Percentiles rank a stretch among this genome's conserved stretches.
Conservation (phyloP, 345 rosid genomes). For the Pseudoturritis turrita region DNA sequence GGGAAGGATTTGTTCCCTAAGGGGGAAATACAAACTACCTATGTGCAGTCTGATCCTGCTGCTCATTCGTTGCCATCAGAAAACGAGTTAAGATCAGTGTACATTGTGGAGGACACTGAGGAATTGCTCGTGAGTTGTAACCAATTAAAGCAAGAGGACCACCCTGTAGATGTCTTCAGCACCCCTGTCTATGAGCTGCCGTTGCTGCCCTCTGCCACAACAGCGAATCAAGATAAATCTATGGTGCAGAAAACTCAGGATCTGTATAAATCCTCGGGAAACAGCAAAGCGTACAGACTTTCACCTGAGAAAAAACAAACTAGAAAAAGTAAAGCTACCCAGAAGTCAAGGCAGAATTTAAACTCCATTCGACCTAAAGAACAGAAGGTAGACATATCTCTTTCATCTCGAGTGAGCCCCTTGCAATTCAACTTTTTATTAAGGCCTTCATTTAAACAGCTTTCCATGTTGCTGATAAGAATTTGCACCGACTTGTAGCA, state of each 20-base stretch:
- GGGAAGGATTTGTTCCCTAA: constrained; percentile 18
- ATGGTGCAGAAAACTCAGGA: constrained; percentile 34
- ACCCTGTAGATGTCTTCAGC: constrained; percentile 4
- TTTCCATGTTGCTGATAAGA: background rate
- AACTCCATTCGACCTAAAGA: constrained; percentile 36
- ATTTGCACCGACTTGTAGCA: background rate
- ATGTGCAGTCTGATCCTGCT: constrained; percentile 1
- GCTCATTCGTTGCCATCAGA: constrained; percentile 24
- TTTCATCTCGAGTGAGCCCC: constrained; percentile 36
- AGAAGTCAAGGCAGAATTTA: constrained; percentile 33
- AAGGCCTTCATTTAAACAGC: background rate
- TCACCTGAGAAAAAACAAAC: constrained; percentile 35
- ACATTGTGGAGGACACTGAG: constrained; percentile 25
- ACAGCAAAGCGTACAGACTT: constrained; percentile 24
- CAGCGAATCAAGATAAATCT: constrained; percentile 16
- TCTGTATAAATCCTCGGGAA: constrained; percentile 30
- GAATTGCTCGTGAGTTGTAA: constrained; percentile 24
- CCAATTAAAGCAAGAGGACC: constrained; percentile 10
- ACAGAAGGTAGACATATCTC: constrained; percentile 30
- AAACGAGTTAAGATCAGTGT: constrained; percentile 25
- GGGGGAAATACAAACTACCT: constrained; percentile 15
- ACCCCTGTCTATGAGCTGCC: constrained; percentile 28
- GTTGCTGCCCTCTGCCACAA: constrained; percentile 26
- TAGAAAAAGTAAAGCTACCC: constrained; percentile 34
- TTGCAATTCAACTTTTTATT: background rate